phyloP scores from a whole-genome alignment of 2,329 filamentous ascomycete genomes.

The Aspergillus aculeatus region DNA sequence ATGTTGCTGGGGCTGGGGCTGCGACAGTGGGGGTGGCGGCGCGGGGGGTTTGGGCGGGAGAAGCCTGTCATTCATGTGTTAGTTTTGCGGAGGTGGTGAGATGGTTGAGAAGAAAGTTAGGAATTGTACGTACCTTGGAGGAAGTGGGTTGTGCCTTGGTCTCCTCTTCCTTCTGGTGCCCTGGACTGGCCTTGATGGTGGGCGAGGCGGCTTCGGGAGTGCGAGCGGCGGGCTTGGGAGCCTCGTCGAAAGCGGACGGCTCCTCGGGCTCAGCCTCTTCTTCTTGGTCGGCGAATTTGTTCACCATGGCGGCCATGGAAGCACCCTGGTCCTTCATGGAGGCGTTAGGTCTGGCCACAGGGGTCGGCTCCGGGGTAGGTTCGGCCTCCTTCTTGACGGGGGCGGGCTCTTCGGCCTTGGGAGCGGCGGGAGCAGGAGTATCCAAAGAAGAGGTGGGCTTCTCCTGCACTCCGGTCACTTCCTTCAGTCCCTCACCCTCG shows the following conservation, averaged over 20 bases:
- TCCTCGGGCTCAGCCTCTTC: slow-evolving; percentile 60
- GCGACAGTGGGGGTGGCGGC: slow-evolving; percentile 39
- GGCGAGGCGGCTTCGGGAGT: slow-evolving; percentile 25
- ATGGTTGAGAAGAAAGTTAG: background rate
- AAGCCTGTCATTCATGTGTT: slow-evolving; percentile 11
- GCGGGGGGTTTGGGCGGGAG: slow-evolving; percentile 11
- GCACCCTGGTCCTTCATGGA: slow-evolving; percentile 80
- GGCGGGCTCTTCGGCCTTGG: slow-evolving; percentile 43
- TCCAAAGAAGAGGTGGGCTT: slow-evolving; percentile 35
- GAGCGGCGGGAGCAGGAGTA: slow-evolving; percentile 53
- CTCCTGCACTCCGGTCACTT: slow-evolving; percentile 58
- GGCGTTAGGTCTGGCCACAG: slow-evolving; percentile 55
- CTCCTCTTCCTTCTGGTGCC: slow-evolving; percentile 30
- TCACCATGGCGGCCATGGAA: slow-evolving; percentile 80
- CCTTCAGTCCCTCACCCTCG: slow-evolving; percentile 75
- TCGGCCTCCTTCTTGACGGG: slow-evolving; percentile 27
- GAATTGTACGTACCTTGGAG: slow-evolving; percentile 21
- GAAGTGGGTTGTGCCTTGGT: slow-evolving; percentile 26
- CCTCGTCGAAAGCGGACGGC: slow-evolving; percentile 81
- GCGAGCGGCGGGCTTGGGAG: slow-evolving; percentile 64
- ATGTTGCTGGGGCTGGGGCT: slow-evolving; percentile 33
- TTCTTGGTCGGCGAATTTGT: slow-evolving; percentile 77
- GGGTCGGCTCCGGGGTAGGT: slow-evolving; percentile 32
- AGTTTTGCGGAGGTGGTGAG: background rate
- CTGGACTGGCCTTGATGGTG: slow-evolving; percentile 30